Percentiles rank a stretch among this genome's conserved stretches.
These are phyloP conservation scores for Carex pumila DNA, from an alignment of 176 grass and related monocot genomes.

Conservation along the genomic window DNA sequence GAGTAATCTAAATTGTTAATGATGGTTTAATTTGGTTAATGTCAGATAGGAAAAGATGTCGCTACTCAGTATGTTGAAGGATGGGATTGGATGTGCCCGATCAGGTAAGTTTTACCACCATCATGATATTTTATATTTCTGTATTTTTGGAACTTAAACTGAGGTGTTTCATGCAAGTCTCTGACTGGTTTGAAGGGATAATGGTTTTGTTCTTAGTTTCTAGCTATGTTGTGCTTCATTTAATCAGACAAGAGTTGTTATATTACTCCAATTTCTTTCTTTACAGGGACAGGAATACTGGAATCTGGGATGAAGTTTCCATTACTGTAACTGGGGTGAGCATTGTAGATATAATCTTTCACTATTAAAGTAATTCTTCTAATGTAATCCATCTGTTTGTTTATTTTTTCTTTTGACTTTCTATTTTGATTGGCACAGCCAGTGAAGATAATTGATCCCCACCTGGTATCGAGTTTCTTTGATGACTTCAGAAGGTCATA, in stretches of 20 bases:
- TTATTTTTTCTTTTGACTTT: constrained; percentile 1
- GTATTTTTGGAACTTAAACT: no score
- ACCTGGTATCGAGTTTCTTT: constrained; percentile 81
- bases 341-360: constrained; percentile 12
- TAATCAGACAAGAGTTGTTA: not conserved
- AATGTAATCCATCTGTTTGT: not conserved
- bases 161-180: no score
- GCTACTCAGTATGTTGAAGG: constrained; percentile 97
- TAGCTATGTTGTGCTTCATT: not conserved
- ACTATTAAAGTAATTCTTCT: not conserved
- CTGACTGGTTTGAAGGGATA: not conserved
- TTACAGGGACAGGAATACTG: constrained; percentile 87
- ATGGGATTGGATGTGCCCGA: constrained; percentile 98
- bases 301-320: constrained; percentile 99
- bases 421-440: constrained; percentile 37
- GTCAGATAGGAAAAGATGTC: constrained; percentile 96
- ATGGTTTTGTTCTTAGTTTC: not conserved
- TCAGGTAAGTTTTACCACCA: constrained; percentile 45
- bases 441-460: constrained; percentile 78
- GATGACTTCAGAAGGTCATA: constrained; percentile 82
- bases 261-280: not conserved
- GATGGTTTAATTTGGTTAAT: constrained; percentile 9
- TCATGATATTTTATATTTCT: not conserved
- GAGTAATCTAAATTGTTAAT: not conserved
- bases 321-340: constrained; percentile 74